phyloP scores from a whole-genome alignment of 192 early-diverging fungal genomes.

The Phycomyces nitens region DNA sequence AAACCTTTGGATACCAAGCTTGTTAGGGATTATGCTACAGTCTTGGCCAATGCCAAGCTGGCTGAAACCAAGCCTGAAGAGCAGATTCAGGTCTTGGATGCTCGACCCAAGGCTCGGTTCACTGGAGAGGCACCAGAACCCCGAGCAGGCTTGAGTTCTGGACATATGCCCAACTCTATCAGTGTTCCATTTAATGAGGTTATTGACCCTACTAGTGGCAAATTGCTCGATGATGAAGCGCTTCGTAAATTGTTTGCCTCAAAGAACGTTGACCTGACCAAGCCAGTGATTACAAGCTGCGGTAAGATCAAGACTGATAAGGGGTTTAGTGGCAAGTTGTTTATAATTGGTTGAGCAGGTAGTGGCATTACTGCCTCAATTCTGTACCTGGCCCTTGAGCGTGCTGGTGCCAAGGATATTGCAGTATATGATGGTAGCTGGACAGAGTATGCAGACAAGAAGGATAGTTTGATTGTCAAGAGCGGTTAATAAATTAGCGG shows the following conservation, averaged over 20 bases:
- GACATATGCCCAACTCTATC: conserved; percentile 80
- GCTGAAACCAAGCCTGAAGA: conserved; percentile 19
- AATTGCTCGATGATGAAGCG: conserved; percentile 51
- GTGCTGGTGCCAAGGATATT: conserved; percentile 60
- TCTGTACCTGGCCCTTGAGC: conserved; percentile 76
- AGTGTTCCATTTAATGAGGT: conserved; percentile 69
- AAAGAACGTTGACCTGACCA: conserved; percentile 63
- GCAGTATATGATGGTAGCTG: conserved; percentile 89
- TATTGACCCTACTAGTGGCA: conserved; percentile 47
- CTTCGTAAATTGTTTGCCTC: conserved; percentile 53
- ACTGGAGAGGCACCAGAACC: conserved; percentile 76
- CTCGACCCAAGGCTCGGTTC: conserved; percentile 62
- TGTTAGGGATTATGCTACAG: conserved; percentile 55
- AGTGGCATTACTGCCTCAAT: conserved; percentile 85
- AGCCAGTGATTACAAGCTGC: conserved; percentile 77
- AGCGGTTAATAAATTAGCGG: conserved; percentile 12
- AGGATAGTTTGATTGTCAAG: conserved; percentile 65
- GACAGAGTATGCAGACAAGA: conserved; percentile 82
- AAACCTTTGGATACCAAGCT: conserved; percentile 31
- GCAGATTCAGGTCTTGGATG: conserved; percentile 63
- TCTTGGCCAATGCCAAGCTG: conserved; percentile 53
- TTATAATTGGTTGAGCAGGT: conserved; percentile 6
- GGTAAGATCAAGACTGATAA: conserved; percentile 40
- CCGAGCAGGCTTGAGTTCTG: conserved; percentile 68
- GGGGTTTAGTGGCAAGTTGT: neutral